phyloP scores from a whole-genome alignment of 176 grass and related monocot genomes.

The Carex kokanica region DNA sequence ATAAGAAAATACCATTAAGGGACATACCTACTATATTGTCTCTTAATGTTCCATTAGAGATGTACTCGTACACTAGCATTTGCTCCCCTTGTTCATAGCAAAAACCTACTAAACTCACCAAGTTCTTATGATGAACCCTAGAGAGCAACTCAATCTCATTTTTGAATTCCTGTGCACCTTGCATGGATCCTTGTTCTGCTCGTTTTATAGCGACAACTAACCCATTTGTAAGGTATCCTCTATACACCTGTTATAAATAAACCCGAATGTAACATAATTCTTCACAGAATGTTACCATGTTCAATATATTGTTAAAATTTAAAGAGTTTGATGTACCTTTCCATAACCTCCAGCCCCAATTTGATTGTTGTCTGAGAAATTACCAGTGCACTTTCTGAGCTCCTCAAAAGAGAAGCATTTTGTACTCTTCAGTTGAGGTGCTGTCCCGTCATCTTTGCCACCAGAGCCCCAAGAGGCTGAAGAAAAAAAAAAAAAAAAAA shows the following conservation, averaged over 20 bases:
- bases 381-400: constrained; percentile 59
- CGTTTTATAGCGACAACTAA: constrained; percentile 69
- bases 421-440: constrained; percentile 71
- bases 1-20: background rate
- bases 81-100: constrained; percentile 83
- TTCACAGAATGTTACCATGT: background rate
- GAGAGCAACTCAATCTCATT: constrained; percentile 89
- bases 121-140: constrained; percentile 89
- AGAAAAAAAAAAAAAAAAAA: constrained; percentile 11
- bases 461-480: constrained; percentile 64
- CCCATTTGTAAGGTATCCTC: constrained; percentile 58
- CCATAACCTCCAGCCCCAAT: constrained; percentile 80
- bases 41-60: constrained; percentile 66
- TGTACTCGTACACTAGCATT: constrained; percentile 84
- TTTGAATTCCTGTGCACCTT: constrained; percentile 84
- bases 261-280: background rate
- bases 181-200: constrained; percentile 69
- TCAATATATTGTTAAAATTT: background rate
- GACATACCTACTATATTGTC: constrained; percentile 66
- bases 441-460: constrained; percentile 53
- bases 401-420: constrained; percentile 79
- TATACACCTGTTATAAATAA: constrained; percentile 61
- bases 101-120: constrained; percentile 75
- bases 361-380: constrained; percentile 63
- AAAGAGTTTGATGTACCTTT: constrained; percentile 50